Evolutionary conservation across 1,284 basidiomycete genomes (phyloP).

Genomic region (Dichomitus squalens): DNA sequence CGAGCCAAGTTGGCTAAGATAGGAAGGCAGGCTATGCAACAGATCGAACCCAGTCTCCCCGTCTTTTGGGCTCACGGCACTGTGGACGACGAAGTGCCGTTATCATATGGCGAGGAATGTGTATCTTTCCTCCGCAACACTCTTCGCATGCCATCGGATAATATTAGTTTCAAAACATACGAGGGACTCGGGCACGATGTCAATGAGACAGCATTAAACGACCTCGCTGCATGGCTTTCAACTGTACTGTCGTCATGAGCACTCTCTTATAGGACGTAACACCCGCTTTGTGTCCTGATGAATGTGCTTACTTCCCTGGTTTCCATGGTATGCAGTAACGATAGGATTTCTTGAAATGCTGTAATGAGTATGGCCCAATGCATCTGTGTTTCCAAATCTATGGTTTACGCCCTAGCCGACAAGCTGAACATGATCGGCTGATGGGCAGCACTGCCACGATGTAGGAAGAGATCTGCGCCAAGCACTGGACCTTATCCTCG

Average conservation of each 20-base stretch:
- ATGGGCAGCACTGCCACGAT: conserved; percentile 10
- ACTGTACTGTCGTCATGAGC: conserved; percentile 13
- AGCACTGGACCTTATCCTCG: not conserved
- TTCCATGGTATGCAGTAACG: not conserved
- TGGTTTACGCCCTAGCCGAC: not conserved
- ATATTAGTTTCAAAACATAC: conserved; percentile 36
- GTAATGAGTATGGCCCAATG: not conserved
- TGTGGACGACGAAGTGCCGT: conserved; percentile 41
- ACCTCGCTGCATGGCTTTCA: conserved; percentile 47
- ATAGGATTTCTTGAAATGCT: not conserved
- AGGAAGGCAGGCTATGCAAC: conserved; percentile 33
- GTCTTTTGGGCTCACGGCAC: conserved; percentile 47
- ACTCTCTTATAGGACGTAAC: not conserved
- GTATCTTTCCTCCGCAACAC: conserved; percentile 35
- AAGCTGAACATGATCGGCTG: not conserved
- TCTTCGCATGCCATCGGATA: conserved; percentile 30
- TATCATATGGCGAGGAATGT: conserved; percentile 37
- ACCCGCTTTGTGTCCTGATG: not conserved
- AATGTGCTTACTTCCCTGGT: not conserved
- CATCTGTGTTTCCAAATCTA: not conserved
- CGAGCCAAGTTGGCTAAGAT: not conserved
- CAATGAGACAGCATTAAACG: conserved; percentile 38
- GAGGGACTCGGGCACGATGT: conserved; percentile 39
- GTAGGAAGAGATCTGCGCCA: not conserved
- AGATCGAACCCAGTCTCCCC: conserved; percentile 37